Base-by-base conservation (phyloP, 2,329 filamentous ascomycete species). In the Aspergillus sp. region DNA sequence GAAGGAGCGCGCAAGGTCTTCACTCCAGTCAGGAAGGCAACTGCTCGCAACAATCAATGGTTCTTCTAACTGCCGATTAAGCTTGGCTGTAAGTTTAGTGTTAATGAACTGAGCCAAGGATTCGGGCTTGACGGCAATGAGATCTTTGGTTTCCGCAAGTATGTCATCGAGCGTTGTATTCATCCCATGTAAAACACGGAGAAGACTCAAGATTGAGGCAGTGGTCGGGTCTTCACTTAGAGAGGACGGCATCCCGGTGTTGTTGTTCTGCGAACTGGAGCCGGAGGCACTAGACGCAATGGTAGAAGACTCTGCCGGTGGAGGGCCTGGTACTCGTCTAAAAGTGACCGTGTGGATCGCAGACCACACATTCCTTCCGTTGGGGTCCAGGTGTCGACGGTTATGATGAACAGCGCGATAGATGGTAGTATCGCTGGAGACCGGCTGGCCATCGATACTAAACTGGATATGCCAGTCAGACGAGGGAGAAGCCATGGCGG, bases 401-500 rank as follows among this genome's bases (percentile, higher is more conserved):
- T 82, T 85, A 70, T 86, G 90, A 69, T 97, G 91, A 8, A 98
- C 91, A 33, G 95, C 95, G 48, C 93, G 89, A 70, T 98, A 99
- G 56, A 99, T 93, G 0, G 95, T 99, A 0, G 91, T 97, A 67
- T 98, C 93, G 65, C 93, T 95, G 0, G 90, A 82, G 58, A 99
- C 89, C 1, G 90, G 84, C 72, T 92, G 91, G 53, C 84, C 89
- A 62, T 96, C 89, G 50, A 98, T 84, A 64, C 86, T 93, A 75
- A 99, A 99, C 69, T 98, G 91, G 60, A 99, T 92, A 68, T 99
- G 93, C 95, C 95, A 99, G 70, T 98, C 93, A 70, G 96, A 90
- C 1, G 93, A 91, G 0, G 86, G 80, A 14, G 90, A 81, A 65
- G 93, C 90, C 52, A 96, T 84, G 4, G 91, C 91, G 52, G 90